Base-by-base conservation (phyloP, 2,329 filamentous ascomycete genomes). In the Anisogramma anomala region DNA sequence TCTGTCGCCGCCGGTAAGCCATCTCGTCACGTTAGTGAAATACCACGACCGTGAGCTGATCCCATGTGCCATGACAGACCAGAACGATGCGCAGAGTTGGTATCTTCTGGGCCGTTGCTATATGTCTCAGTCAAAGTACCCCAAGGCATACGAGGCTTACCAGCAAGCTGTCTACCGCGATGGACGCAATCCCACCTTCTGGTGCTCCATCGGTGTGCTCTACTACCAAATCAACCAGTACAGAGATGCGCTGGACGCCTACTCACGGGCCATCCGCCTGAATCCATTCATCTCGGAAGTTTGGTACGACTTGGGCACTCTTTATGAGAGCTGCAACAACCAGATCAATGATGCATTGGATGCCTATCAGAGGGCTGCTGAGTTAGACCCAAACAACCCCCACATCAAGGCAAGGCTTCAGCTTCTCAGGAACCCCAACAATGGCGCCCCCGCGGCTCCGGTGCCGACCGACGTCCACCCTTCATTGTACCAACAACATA, bases 211-310 rank as follows among this genome's bases (percentile, higher is more conserved):
- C 58, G 91, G 91, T 59, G 91, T 98, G 13, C 73, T 98, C 45
- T 98, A 98, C 62, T 98, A 96, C 66, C 91, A 96, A 65, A 98
- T 98, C 68, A 98, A 96, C 64, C 91, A 98, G 66, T 98, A 98
- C 65, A 81, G 91, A 45, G 91, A 98, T 68, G 91, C 91, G 3
- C 74, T 98, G 39, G 91, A 98, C 66, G 91, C 91, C 28, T 98
- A 96, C 64, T 95, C 88, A 47, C 84, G 91, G 46, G 91, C 91
- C 34, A 98, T 96, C 54, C 82, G 91, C 42, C 66, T 98, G 53
- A 98, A 96, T 59, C 91, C 91, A 4, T 95, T 94, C 68, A 96
- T 98, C 50, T 95, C 88, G 2, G 91, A 98, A 62, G 91, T 98
- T 38, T 98, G 91, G 91, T 98, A 96, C 62, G 91, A 98, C 61